Percentiles rank a stretch among this genome's conserved stretches.
phyloP scores from a whole-genome alignment of 805 yeast genomes.

The Kluyveromyces dobzhanskii region DNA sequence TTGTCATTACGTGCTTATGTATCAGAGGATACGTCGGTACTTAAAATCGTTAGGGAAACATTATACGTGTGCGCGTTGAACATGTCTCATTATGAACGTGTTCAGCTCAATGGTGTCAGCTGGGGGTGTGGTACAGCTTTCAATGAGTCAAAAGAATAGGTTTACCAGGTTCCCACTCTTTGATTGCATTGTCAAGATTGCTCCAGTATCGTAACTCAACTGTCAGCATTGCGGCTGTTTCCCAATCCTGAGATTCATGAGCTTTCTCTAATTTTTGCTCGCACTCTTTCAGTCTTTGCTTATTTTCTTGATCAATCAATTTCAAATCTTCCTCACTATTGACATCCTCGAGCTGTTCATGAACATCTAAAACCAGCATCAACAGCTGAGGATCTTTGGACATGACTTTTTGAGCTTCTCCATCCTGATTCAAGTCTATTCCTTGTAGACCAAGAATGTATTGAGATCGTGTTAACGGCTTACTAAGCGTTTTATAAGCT shows the following conservation, averaged over 20 bases:
- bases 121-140: slow-evolving; percentile 5
- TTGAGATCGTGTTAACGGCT: slow-evolving; percentile 66
- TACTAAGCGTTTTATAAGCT: slow-evolving; percentile 64
- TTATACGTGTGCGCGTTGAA: too few species aligned
- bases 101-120: too few species aligned
- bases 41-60: too few species aligned
- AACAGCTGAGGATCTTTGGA: slow-evolving; percentile 48
- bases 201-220: slow-evolving; percentile 77
- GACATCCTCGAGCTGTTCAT: slow-evolving; percentile 72
- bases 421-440: slow-evolving; percentile 55
- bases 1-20: too few species aligned
- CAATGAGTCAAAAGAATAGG: slow-evolving; percentile 58
- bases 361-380: slow-evolving; percentile 73
- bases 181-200: slow-evolving; percentile 63
- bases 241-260: slow-evolving; percentile 41
- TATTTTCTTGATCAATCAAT: slow-evolving; percentile 45
- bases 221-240: slow-evolving; percentile 54
- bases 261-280: slow-evolving; percentile 40
- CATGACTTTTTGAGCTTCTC: slow-evolving; percentile 36
- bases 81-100: too few species aligned
- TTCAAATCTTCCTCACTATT: slow-evolving; percentile 49
- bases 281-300: slow-evolving; percentile 41
- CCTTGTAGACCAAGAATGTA: slow-evolving; percentile 40
- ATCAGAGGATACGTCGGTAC: too few species aligned
- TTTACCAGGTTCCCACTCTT: slow-evolving; percentile 70